Evolutionary conservation across 805 yeast genomes (phyloP).

Genomic region (Ogataea sp.): DNA sequence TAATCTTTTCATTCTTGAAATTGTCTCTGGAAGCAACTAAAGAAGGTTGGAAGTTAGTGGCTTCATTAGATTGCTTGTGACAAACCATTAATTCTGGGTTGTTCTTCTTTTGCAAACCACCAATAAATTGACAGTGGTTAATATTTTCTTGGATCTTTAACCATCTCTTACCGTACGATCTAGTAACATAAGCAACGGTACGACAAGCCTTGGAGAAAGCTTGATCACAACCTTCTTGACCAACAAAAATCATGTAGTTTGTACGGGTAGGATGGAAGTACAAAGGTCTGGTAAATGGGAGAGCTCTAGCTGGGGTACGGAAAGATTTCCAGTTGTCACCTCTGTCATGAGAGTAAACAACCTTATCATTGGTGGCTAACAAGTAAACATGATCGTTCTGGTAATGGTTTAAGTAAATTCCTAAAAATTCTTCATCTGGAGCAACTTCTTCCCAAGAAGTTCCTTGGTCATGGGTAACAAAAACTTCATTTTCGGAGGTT

Average conservation of each 20-base stretch:
- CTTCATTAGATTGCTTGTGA: slow-evolving; percentile 34
- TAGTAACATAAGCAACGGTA: slow-evolving; percentile 50
- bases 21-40: slow-evolving; percentile 43
- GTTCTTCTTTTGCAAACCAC: slow-evolving; percentile 34
- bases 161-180: slow-evolving; percentile 64
- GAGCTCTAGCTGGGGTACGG: slow-evolving; percentile 45
- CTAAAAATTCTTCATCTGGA: slow-evolving; percentile 36
- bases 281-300: slow-evolving; percentile 34
- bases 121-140: slow-evolving; percentile 57
- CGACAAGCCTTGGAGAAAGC: slow-evolving; percentile 40
- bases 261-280: slow-evolving; percentile 57
- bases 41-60: slow-evolving; percentile 22
- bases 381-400: slow-evolving; percentile 46
- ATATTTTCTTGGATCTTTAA: slow-evolving; percentile 43
- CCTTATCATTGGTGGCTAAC: slow-evolving; percentile 36
- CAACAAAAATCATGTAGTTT: slow-evolving; percentile 60
- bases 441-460: slow-evolving; percentile 40
- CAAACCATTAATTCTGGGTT: slow-evolving; percentile 54
- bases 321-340: slow-evolving; percentile 50
- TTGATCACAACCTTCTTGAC: slow-evolving; percentile 52
- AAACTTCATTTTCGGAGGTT: slow-evolving; percentile 47
- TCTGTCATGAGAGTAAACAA: slow-evolving; percentile 60
- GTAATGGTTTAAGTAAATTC: slow-evolving; percentile 48
- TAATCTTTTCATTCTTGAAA: slow-evolving; percentile 31
- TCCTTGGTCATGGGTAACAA: slow-evolving; percentile 69